Evolutionary conservation across 768 basidiomycete genomes (phyloP).

Genomic region (Clavaria fumosa): DNA sequence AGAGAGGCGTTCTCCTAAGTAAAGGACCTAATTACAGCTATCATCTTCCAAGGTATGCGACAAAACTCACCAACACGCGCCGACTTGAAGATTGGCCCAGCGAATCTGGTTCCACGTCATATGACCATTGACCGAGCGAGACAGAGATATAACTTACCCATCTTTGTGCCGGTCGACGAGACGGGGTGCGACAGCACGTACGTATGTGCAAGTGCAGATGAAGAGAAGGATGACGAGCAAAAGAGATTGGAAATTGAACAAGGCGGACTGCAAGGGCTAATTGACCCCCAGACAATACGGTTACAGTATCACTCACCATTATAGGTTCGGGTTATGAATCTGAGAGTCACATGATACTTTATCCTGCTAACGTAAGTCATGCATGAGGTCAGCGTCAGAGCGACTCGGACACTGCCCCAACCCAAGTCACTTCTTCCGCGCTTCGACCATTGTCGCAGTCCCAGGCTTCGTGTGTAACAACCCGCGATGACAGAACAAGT

Average conservation of each 20-base stretch:
- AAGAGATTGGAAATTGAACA: slow-evolving; percentile 96
- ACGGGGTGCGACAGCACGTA: slow-evolving; percentile 78
- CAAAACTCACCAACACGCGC: slow-evolving; percentile 98
- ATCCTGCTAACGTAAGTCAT: no score
- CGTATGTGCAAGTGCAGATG: slow-evolving; percentile 96
- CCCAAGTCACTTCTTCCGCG: no score
- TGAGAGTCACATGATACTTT: no score
- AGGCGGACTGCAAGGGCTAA: slow-evolving; percentile 54
- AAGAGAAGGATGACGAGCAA: slow-evolving; percentile 84
- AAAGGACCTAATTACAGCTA: slow-evolving; percentile 1
- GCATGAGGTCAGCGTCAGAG: no score
- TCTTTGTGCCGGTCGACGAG: slow-evolving; percentile 88
- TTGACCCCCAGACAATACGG: no score
- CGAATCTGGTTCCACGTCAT: slow-evolving; percentile 41
- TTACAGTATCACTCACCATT: no score
- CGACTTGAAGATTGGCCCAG: slow-evolving; percentile 88
- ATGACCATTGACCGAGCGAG: slow-evolving; percentile 1
- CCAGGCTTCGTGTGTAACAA: no score
- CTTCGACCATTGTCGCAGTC: no score
- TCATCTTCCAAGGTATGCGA: no score
- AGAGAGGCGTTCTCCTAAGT: slow-evolving; percentile 78
- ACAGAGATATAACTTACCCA: slow-evolving; percentile 44
- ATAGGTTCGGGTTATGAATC: not conserved
- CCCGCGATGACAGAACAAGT: no score
- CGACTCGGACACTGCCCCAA: no score